Percentiles rank a stretch among this genome's conserved stretches.
Evolutionary conservation across 345 rosid species (phyloP).

Genomic region (Boechera divaricarpa): DNA sequence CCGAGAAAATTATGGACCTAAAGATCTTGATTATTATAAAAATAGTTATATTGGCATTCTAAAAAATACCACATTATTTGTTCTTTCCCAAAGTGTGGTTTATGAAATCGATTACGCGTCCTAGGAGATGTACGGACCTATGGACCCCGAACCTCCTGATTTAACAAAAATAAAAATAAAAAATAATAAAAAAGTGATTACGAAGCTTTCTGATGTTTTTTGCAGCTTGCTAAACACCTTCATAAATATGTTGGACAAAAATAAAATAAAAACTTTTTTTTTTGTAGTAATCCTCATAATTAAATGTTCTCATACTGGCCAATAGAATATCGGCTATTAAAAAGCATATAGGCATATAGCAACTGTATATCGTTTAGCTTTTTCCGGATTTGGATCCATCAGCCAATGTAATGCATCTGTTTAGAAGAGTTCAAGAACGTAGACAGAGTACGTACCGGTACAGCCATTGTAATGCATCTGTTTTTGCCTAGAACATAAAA

Average conservation of each 20-base stretch:
- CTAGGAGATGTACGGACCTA: no score
- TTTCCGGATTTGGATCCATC: neutral
- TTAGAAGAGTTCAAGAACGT: neutral
- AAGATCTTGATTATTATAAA: neutral
- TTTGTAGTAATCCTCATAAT: no score
- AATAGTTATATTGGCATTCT: neutral
- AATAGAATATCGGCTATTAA: neutral
- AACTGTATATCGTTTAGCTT: neutral
- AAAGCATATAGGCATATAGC: neutral
- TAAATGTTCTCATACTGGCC: no score
- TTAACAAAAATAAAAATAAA: no score
- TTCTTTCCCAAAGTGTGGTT: neutral
- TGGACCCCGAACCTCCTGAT: no score
- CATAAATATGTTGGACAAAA: neutral
- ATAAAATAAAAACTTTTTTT: neutral
- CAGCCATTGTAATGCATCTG: slow-evolving; percentile 3
- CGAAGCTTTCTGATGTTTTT: neutral
- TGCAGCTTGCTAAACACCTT: neutral
- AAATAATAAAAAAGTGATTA: no score
- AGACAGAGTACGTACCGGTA: neutral
- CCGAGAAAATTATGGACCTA: neutral
- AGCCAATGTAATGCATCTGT: neutral
- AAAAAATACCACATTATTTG: neutral
- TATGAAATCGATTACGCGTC: neutral
- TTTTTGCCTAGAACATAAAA: neutral